These are phyloP conservation scores for Pythium utonaiense DNA, from an alignment of 352 stramenopile genomes.

Conservation along the genomic window DNA sequence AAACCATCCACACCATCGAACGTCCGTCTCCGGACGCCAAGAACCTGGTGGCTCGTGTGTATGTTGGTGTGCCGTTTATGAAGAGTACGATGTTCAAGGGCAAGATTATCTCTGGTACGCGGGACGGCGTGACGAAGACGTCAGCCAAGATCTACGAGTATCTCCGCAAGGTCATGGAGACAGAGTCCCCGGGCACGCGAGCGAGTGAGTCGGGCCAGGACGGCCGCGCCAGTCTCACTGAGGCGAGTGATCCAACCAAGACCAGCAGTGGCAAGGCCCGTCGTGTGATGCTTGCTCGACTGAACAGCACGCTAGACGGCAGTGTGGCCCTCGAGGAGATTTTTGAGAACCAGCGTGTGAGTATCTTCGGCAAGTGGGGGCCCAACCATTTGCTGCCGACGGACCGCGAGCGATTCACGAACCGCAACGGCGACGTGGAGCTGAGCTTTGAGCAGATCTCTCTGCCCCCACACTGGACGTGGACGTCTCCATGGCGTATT, in stretches of 20 bases:
- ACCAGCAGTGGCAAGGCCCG: conserved; percentile 1
- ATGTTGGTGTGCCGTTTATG: conserved; percentile 68
- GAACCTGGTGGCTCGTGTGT: conserved; percentile 48
- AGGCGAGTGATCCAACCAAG: conserved; percentile 4
- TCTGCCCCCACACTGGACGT: conserved; percentile 74
- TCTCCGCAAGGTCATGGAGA: conserved; percentile 23
- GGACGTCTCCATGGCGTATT: conserved; percentile 83
- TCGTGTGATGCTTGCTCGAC: conserved; percentile 38
- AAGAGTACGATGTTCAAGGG: conserved; percentile 85
- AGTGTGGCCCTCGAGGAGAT: conserved; percentile 83
- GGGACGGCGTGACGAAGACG: conserved; percentile 58
- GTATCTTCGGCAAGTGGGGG: conserved; percentile 86
- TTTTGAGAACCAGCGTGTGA: conserved; percentile 87
- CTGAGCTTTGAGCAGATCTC: conserved; percentile 79
- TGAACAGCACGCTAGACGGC: conserved; percentile 68
- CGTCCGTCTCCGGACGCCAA: conserved; percentile 28
- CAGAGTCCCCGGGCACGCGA: not conserved
- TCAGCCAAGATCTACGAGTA: conserved; percentile 57
- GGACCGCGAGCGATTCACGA: conserved; percentile 76
- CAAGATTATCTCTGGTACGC: conserved; percentile 75
- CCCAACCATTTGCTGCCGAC: conserved; percentile 82
- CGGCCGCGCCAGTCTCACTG: conserved; percentile 1
- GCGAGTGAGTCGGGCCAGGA: not conserved
- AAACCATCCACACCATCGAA: conserved; percentile 53
- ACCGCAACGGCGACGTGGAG: conserved; percentile 70